Percentiles rank a stretch among this genome's conserved stretches.
Conservation (phyloP, 2,329 filamentous ascomycete species). For the Cryphonectria japonica region DNA sequence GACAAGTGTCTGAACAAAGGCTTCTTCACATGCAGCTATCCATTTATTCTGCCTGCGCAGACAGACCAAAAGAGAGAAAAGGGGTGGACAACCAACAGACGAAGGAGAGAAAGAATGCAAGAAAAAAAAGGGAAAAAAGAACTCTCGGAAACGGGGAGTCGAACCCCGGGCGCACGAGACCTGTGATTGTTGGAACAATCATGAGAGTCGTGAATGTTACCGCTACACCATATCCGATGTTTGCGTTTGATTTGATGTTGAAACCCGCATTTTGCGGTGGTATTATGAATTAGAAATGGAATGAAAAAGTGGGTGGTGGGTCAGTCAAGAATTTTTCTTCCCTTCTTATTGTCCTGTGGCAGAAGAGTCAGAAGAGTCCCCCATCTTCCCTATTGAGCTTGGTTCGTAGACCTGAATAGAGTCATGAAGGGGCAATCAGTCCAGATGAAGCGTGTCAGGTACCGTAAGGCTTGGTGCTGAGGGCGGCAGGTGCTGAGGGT, state of each 20-base stretch:
- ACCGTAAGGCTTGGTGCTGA: neutral
- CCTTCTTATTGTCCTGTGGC: neutral
- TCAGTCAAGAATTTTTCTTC: neutral
- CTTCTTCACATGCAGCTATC: too few species aligned
- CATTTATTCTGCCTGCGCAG: too few species aligned
- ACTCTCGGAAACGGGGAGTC: constrained; percentile 29
- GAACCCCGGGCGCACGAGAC: constrained; percentile 29
- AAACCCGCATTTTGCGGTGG: neutral
- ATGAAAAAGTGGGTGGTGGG: neutral
- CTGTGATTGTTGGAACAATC: neutral
- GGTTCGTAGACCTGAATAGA: too few species aligned
- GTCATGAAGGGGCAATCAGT: too few species aligned
- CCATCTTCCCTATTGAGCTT: neutral
- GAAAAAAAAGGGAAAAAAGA: neutral
- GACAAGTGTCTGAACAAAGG: too few species aligned
- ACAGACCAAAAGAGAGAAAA: too few species aligned
- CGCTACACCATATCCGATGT: constrained; percentile 29
- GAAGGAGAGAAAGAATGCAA: neutral
- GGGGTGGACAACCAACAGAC: too few species aligned
- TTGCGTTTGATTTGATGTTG: constrained; percentile 12
- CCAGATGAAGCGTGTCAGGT: too few species aligned
- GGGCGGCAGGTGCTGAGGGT: too few species aligned
- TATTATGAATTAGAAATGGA: constrained; percentile 8
- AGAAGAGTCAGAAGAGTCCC: too few species aligned
- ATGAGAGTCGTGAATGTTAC: constrained; percentile 30